Evolutionary conservation across 345 rosid species (phyloP), one percentile per base, ranked within the genome.

Genomic region (Eucalyptus polyanthemos): DNA sequence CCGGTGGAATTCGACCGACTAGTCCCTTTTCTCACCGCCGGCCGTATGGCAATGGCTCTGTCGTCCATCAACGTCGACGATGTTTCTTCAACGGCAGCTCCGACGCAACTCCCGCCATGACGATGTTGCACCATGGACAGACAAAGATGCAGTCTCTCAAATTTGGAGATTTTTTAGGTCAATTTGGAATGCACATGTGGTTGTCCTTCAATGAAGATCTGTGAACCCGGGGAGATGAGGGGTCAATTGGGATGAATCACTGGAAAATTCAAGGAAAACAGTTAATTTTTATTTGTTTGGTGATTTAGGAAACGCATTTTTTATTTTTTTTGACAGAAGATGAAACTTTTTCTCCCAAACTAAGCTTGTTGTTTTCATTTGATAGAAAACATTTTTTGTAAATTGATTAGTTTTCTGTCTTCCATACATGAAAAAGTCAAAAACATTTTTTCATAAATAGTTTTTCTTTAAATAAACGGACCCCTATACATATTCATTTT

Each of bases 311-410:
- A 27, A 25, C 4, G 2, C 7, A 12, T 2, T 60, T 60, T n/a
- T n/a, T n/a, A n/a, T 25, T 2, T 6, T 60, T 60, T 60, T 27
- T 60, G 29, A 25, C 11, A 60, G 8, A 60, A 25, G n/a, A 12
- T 11, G 7, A 12, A 25, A 25, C 1, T 25, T 25, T 25, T 12
- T 27, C 14, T 2, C 0, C 1, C 31, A 27, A 29, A 12, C 3
- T 27, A 6, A 3, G 34, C 2, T 62, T 29, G 69, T 62, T 12
- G 16, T 3, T 27, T 62, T 27, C 16, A 29, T 1, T 27, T 27
- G 11, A 29, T 62, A 6, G 31, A 60, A 60, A 60, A 62, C 0
- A 29, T 62, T 62, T 62, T 62, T 0, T 11, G 67, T 60, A 60
- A 60, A 60, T 27, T 0, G 7, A 60, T 60, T 60, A 60, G n/a